Conservation (phyloP, 139 green algal species). For the Closterium sp. region DNA sequence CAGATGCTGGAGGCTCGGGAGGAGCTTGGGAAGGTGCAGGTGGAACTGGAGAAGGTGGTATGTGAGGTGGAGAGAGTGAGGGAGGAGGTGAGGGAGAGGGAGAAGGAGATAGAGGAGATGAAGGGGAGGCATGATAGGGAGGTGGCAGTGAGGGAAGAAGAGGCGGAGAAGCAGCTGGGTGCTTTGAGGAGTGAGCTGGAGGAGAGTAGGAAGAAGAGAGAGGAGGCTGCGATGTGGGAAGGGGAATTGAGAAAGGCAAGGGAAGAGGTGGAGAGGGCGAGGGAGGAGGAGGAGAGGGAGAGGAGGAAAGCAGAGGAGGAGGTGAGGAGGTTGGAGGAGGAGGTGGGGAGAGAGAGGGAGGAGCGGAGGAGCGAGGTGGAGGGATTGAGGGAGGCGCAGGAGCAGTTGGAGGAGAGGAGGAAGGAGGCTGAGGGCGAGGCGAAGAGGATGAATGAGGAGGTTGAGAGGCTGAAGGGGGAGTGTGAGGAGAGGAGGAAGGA, state of each 20-base stretch:
- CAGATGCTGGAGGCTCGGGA: background rate
- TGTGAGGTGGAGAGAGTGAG: background rate
- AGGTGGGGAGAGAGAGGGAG: background rate
- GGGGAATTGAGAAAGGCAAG: background rate
- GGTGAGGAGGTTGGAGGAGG: background rate
- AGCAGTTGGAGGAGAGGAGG: background rate
- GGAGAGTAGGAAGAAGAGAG: background rate
- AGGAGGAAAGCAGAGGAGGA: background rate
- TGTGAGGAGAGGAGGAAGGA: conserved; percentile 1
- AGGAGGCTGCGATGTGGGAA: background rate
- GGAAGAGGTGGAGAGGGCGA: background rate
- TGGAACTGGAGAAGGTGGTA: background rate
- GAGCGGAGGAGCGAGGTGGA: background rate
- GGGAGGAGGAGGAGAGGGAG: background rate
- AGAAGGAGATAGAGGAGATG: background rate
- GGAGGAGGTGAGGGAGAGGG: background rate
- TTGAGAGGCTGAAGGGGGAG: background rate
- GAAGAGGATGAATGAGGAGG: background rate
- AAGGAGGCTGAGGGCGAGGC: background rate
- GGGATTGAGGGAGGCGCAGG: background rate
- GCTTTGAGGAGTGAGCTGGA: background rate
- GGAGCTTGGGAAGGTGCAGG: background rate
- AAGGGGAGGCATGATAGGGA: background rate
- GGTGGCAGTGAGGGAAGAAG: background rate
- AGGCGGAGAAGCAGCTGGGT: background rate